These are phyloP conservation scores for Rhynchospora breviuscula DNA, from an alignment of 176 grass and related monocot genomes.

Conservation along the genomic window DNA sequence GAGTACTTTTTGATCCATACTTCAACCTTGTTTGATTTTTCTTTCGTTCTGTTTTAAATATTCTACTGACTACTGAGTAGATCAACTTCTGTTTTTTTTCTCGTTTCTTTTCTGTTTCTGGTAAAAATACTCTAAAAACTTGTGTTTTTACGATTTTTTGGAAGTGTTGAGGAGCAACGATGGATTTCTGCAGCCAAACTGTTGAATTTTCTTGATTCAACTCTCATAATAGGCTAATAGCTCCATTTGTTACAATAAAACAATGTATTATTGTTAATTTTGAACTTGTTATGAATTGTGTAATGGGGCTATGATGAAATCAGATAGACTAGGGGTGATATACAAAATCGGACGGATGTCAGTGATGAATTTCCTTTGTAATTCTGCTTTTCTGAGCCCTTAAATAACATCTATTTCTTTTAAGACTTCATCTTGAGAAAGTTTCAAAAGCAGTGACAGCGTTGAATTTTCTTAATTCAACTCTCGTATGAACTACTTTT, in stretches of 20 bases:
- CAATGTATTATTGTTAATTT: neutral
- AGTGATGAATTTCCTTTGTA: neutral
- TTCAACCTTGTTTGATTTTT: neutral
- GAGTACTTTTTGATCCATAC: neutral
- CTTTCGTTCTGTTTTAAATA: neutral
- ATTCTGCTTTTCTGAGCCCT: neutral
- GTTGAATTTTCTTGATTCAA: neutral
- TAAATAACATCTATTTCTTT: neutral
- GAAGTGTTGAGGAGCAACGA: too few relatives aligned
- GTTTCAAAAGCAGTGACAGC: too few relatives aligned
- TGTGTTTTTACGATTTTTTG: too few relatives aligned
- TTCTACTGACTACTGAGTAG: neutral
- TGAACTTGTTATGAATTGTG: neutral
- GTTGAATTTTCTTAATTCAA: too few relatives aligned
- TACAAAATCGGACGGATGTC: neutral
- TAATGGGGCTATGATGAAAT: neutral
- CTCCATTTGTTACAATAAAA: neutral
- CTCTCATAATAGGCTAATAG: neutral
- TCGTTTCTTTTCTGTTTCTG: too few relatives aligned
- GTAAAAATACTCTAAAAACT: too few relatives aligned
- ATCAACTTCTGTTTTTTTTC: neutral
- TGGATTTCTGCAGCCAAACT: too few relatives aligned
- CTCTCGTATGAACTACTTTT: too few relatives aligned
- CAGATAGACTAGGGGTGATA: neutral
- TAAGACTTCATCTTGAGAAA: too few relatives aligned